Evolutionary conservation across 495 filamentous ascomycete species (phyloP).

Genomic region (Ramalina intermedia): DNA sequence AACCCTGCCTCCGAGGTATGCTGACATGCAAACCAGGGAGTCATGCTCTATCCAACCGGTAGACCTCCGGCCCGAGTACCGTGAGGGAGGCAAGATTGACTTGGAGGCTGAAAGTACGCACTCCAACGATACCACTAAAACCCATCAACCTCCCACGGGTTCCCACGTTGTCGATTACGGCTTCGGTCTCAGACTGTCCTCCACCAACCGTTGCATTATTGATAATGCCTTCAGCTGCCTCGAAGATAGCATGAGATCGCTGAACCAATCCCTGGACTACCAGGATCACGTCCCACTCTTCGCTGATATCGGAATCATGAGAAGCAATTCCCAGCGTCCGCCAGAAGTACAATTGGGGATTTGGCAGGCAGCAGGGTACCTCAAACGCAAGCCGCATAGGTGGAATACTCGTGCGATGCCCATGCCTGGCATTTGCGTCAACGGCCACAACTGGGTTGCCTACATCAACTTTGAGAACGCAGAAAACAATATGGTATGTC

Average conservation of each 20-base stretch:
- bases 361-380: not conserved
- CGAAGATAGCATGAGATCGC: not conserved
- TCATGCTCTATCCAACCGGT: not conserved
- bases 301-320: slow-evolving; percentile 3
- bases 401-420: slow-evolving; percentile 1
- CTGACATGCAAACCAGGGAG: not conserved
- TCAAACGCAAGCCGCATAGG: not conserved
- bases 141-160: not conserved
- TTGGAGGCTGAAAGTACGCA: not conserved
- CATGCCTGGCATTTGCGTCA: not conserved
- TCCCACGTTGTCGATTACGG: not conserved
- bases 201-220: not conserved
- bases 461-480: not conserved
- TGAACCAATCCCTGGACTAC: not conserved
- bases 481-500: not conserved
- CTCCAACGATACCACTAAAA: not conserved
- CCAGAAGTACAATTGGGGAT: slow-evolving; percentile 1
- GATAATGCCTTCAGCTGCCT: not conserved
- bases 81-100: not conserved
- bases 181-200: not conserved
- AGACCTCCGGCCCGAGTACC: not conserved
- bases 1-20: not conserved
- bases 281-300: not conserved
- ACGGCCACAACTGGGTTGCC: slow-evolving; percentile 1
- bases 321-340: not conserved